Evolutionary conservation across 164 flowering plant genomes (phyloP), one percentile per base, ranked within the genome.

Genomic region (Chimonanthus praecox): DNA sequence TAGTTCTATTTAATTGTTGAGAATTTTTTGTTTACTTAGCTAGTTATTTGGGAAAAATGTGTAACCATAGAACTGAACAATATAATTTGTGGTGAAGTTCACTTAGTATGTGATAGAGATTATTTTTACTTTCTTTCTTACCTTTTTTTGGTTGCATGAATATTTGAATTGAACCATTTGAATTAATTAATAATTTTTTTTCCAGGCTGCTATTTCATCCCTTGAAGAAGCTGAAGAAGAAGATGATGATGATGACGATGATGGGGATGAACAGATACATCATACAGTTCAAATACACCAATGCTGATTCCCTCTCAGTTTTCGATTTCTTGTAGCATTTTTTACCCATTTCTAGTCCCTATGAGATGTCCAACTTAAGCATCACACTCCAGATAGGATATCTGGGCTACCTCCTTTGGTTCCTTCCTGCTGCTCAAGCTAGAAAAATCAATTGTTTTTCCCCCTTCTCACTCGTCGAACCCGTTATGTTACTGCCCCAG

Each of bases 211-310:
- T 66, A 15, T 8, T 46, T 66, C 68, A 11, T 66, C 68, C 66
- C 66, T 33, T 10, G 66, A 63, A 66, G 68, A 66, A 66, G 68
- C 68, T 4, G 47, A 44, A 44, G 68, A 15, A 11, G 68, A 3
- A 13, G 65, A 63, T 5, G 65, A 63, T 5, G 66, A n/a, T 21
- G 66, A 63, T 0, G 68, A 65, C 3, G 68, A 43, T 3, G 47
- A 43, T 3, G 68, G 45, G 3, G n/a, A 13, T 47, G 51, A 68
- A 47, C 54, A 47, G 18, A 1, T 16, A 47, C 21, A 47, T 20
- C 70, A 68, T 68, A 68, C 70, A 48, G 21, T 68, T 68, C 58
- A 47, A 68, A 47, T 68, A 68, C 54, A 49, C 18, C 47, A 66
- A 13, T 18, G 44, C 43, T 33, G 47, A 44, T 4, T 7, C 2